Percentiles rank a stretch among this genome's conserved stretches.
Conservation (phyloP, 495 filamentous ascomycete genomes). For the Recurvomyces mirabilis region DNA sequence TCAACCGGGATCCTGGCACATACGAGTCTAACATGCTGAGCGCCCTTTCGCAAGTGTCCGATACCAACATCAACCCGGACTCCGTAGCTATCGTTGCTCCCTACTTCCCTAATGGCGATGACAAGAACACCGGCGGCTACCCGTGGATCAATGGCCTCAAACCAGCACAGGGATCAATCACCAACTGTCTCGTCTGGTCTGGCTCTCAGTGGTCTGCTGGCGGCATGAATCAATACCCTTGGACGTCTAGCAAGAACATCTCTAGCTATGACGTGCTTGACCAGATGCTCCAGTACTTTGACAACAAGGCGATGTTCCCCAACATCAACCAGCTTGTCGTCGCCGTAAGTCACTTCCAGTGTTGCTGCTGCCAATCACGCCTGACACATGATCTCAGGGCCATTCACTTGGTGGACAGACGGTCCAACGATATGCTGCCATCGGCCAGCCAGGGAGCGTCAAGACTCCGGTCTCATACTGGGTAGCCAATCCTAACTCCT, state of each 20-base stretch:
- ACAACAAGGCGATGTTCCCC: slow-evolving; percentile 15
- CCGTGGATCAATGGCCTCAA: slow-evolving; percentile 18
- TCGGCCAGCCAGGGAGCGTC: slow-evolving; percentile 12
- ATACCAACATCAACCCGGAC: slow-evolving; percentile 13
- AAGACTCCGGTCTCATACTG: slow-evolving; percentile 15
- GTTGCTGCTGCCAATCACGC: too few relatives aligned
- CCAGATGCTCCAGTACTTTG: slow-evolving; percentile 21
- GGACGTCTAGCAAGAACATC: slow-evolving; percentile 4
- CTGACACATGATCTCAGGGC: too few relatives aligned
- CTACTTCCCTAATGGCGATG: slow-evolving; percentile 20
- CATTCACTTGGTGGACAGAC: slow-evolving; percentile 20
- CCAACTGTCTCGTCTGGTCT: slow-evolving; percentile 19
- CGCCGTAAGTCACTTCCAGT: too few relatives aligned
- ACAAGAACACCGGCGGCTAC: slow-evolving; percentile 19
- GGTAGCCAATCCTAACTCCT: slow-evolving; percentile 20
- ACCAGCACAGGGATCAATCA: slow-evolving; percentile 11
- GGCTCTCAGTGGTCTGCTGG: slow-evolving; percentile 21
- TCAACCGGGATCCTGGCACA: slow-evolving; percentile 14
- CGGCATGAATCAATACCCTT: slow-evolving; percentile 20
- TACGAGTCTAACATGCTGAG: slow-evolving; percentile 16
- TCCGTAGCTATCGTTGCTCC: slow-evolving; percentile 17
- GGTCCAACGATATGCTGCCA: slow-evolving; percentile 17
- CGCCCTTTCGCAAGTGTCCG: slow-evolving; percentile 10
- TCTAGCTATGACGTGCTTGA: slow-evolving; percentile 18
- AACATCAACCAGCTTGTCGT: slow-evolving; percentile 22